phyloP scores from a whole-genome alignment of 2,329 filamentous ascomycete species.

The Cercospora zeina region DNA sequence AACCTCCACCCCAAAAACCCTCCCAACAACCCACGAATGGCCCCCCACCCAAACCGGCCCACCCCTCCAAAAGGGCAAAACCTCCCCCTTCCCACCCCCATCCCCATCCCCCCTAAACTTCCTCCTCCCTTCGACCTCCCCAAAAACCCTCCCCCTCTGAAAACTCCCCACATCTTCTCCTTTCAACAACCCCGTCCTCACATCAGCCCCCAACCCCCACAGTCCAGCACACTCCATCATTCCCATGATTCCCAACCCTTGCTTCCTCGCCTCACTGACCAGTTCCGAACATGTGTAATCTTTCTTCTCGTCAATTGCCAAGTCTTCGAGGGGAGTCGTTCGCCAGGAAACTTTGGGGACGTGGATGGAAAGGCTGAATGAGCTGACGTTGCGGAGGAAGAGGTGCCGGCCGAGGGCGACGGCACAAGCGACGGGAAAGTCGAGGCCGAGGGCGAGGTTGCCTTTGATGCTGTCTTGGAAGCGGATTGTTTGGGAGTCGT shows the following conservation, averaged over 20 bases:
- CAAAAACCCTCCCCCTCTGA: constrained; percentile 38
- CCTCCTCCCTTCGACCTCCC: constrained; percentile 35
- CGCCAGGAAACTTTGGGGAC: constrained; percentile 38
- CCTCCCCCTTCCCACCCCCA: no score
- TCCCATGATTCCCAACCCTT: constrained; percentile 29
- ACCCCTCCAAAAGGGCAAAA: constrained; percentile 42
- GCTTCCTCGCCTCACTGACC: constrained; percentile 27
- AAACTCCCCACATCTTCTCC: constrained; percentile 40
- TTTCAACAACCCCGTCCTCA: constrained; percentile 35
- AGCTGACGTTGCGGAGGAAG: constrained; percentile 38
- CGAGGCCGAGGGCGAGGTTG: constrained; percentile 42
- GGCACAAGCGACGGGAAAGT: constrained; percentile 41
- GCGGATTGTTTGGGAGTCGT: constrained; percentile 39
- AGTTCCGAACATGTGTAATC: constrained; percentile 38
- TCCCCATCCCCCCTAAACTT: constrained; percentile 34
- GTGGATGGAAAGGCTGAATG: constrained; percentile 40
- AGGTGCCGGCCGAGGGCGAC: constrained; percentile 40
- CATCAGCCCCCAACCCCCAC: constrained; percentile 40
- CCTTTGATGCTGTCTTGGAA: constrained; percentile 41
- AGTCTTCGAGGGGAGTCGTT: constrained; percentile 36
- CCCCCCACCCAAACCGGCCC: constrained; percentile 40
- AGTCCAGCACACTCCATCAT: constrained; percentile 38
- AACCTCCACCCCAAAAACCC: constrained; percentile 39
- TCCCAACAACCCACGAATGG: constrained; percentile 40
- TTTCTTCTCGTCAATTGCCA: constrained; percentile 37